A percentile compares a stretch with the other conserved stretches of the same genome.
Conservation (phyloP, 2,329 filamentous ascomycete genomes). For the Diaporthe nobilis region DNA sequence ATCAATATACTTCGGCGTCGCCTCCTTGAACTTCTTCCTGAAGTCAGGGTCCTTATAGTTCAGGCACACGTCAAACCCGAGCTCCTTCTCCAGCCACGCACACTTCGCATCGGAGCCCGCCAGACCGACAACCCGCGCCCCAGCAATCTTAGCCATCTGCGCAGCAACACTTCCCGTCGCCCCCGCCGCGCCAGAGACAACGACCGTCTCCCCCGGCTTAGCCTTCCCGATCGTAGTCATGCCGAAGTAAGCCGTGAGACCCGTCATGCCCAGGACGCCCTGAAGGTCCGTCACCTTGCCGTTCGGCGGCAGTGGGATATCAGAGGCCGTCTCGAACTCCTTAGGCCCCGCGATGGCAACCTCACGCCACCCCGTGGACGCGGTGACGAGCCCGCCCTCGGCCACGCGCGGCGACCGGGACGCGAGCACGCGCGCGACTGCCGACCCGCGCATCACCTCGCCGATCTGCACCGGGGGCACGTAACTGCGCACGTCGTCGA, state of each 20-base stretch:
- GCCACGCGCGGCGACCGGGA: conserved; percentile 61
- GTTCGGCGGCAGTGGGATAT: conserved; percentile 42
- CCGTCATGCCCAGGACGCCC: conserved; percentile 71
- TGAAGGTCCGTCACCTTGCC: conserved; percentile 64
- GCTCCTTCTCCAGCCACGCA: conserved; percentile 68
- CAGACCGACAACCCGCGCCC: conserved; percentile 66
- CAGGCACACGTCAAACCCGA: conserved; percentile 77
- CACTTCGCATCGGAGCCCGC: conserved; percentile 71
- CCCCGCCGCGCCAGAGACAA: conserved; percentile 76
- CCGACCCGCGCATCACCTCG: conserved; percentile 71
- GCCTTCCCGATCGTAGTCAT: conserved; percentile 74
- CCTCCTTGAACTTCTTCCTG: conserved; percentile 70
- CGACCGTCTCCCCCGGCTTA: conserved; percentile 74
- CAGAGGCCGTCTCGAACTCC: conserved; percentile 49
- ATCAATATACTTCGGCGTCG: conserved; percentile 72
- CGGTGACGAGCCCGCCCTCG: conserved; percentile 66
- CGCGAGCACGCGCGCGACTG: conserved; percentile 66
- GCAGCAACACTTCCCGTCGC: conserved; percentile 77
- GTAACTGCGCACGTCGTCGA: conserved; percentile 64
- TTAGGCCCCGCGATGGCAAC: conserved; percentile 65
- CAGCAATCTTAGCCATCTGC: conserved; percentile 77
- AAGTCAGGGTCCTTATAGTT: conserved; percentile 79
- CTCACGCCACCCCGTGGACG: conserved; percentile 70
- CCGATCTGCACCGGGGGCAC: conserved; percentile 72
- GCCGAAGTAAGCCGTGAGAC: conserved; percentile 77